Evolutionary conservation across 805 yeast species (phyloP).

Genomic region (Cyberlindnera maritima): DNA sequence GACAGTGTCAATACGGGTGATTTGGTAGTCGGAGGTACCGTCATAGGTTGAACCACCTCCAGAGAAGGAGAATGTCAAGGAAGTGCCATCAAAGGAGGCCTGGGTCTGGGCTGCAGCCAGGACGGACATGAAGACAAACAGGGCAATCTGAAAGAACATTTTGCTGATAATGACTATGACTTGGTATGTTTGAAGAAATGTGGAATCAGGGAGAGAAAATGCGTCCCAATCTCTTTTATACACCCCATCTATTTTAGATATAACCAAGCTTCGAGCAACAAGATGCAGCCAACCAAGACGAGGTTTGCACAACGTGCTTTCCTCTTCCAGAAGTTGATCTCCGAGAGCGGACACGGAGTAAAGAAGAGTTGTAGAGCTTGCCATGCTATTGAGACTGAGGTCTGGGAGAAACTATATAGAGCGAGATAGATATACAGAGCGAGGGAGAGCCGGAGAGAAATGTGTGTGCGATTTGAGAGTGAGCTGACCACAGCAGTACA

Average conservation of each 20-base stretch:
- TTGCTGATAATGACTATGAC: neutral
- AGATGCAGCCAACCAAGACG: neutral
- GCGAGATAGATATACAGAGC: no score
- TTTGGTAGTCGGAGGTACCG: neutral
- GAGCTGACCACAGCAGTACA: no score
- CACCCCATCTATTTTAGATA: neutral
- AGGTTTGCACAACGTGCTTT: neutral
- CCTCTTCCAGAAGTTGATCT: no score
- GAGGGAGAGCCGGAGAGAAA: no score
- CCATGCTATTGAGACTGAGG: no score
- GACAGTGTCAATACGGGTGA: constrained; percentile 1
- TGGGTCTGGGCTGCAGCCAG: neutral
- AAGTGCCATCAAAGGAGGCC: neutral
- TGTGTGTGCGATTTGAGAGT: no score
- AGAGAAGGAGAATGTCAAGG: neutral
- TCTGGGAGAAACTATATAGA: no score
- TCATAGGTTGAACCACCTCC: neutral
- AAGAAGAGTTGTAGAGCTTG: no score
- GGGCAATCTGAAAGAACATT: neutral
- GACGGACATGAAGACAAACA: neutral
- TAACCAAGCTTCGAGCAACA: neutral
- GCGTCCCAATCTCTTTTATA: neutral
- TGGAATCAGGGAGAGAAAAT: neutral
- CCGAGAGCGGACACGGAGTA: no score
- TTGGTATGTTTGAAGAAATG: no score